Base-by-base conservation (phyloP, 768 basidiomycete genomes). In the Gyrodon lividus region DNA sequence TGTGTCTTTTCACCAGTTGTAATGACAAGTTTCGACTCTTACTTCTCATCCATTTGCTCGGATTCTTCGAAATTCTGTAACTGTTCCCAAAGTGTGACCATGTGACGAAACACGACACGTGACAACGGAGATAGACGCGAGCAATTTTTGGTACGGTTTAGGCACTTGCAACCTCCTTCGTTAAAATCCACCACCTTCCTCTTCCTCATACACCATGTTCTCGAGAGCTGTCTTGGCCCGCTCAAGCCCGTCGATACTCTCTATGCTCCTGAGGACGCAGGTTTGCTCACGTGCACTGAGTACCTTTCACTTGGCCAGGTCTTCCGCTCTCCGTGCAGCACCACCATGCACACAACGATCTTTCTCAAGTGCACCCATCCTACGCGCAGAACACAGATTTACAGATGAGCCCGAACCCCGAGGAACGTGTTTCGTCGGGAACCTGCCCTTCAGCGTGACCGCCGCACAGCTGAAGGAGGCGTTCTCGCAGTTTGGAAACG, bases 391-490 rank as follows among this genome's bases (percentile, higher is more conserved):
- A 26, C 10, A 48, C 13, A 23, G 33, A 39, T 24, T 34, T 34
- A 14, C 8, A 1, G 26, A 48, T 35, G 34, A 9, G 48, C 13
- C 14, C 23, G 47, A 64, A 16, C 77, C 78, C 6, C 66, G 63
- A n/a, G 65, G 65, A 9, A 69, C 68, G 3, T 58, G 83, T 44
- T 83, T 66, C 39, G 56, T 81, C 28, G 77, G 73, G 8, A 84
- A 83, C 55, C n/a, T 84, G n/a, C 79, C 81, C 43, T 87, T 69
- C 62, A 67, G 59, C 16, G 58, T 67, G 34, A 73, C 70, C 2
- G 75, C 72, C 53, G 64, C 62, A 19, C 71, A 80, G 40, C 43
- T 84, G 10, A 50, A 64, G 35, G 70, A 73, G 4, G 66, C 70
- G 16, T 77, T 82, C 57, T 63, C 59, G 19, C 61, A 69, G 22